Evolutionary conservation across 768 basidiomycete genomes (phyloP).

Genomic region (Grammothele lineata): DNA sequence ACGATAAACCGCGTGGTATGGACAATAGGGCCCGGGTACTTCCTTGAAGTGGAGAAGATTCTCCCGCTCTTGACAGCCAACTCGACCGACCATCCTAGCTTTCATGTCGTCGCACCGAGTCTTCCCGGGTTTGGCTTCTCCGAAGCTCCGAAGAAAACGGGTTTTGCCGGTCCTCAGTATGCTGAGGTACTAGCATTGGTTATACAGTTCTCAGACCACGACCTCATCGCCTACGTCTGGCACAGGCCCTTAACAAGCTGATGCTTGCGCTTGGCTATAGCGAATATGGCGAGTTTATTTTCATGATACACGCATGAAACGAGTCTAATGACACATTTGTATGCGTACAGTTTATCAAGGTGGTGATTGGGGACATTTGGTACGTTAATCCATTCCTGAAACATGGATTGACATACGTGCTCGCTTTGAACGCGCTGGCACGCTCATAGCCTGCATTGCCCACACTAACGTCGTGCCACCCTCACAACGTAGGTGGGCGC

Average conservation of each 20-base stretch:
- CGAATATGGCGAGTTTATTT: constrained; percentile 21
- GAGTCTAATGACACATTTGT: neutral
- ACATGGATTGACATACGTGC: neutral
- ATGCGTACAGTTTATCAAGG: constrained; percentile 28
- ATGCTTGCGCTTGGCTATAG: constrained; percentile 28
- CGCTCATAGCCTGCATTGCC: too few relatives aligned
- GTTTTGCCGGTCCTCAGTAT: constrained; percentile 45
- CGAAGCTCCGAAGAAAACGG: constrained; percentile 46
- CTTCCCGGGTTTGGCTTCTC: constrained; percentile 64
- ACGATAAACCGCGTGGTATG: neutral
- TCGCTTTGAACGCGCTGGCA: too few relatives aligned
- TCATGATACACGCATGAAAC: neutral
- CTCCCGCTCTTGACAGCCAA: constrained; percentile 45
- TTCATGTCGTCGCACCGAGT: constrained; percentile 58
- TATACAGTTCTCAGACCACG: too few relatives aligned
- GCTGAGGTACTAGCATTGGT: constrained; percentile 40
- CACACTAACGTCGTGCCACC: too few relatives aligned
- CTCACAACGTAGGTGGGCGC: constrained; percentile 29
- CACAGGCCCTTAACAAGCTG: constrained; percentile 21
- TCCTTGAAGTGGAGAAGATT: constrained; percentile 53
- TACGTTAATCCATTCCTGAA: constrained; percentile 17
- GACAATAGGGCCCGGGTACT: constrained; percentile 60
- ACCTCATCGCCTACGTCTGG: neutral
- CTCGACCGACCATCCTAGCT: constrained; percentile 43
- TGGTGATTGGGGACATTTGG: constrained; percentile 42